Conservation (phyloP, 495 filamentous ascomycete species). For the Cudoniella acicularis region DNA sequence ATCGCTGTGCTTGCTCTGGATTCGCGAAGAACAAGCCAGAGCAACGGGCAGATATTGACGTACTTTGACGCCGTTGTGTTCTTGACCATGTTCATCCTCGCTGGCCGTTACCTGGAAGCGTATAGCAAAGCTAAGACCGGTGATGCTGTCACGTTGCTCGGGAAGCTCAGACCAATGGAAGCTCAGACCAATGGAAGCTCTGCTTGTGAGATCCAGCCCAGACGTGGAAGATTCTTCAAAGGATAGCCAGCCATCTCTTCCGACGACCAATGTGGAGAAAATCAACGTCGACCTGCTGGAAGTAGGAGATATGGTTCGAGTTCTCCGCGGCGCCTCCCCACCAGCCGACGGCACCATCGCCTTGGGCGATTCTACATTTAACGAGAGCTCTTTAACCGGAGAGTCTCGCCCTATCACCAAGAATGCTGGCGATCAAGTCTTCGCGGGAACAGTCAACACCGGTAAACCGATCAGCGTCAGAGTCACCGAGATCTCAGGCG, state of each 20-base stretch:
- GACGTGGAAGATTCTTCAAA: background rate
- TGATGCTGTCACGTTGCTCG: constrained; percentile 78
- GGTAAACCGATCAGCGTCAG: constrained; percentile 65
- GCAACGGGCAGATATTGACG: constrained; percentile 31
- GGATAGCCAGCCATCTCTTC: background rate
- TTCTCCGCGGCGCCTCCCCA: constrained; percentile 83
- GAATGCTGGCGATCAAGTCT: constrained; percentile 65
- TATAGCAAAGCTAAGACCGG: constrained; percentile 92
- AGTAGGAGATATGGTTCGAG: constrained; percentile 71
- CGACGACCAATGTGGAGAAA: constrained; percentile 24
- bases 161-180: constrained; percentile 76
- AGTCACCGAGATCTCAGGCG: constrained; percentile 66
- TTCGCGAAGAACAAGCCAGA: constrained; percentile 51
- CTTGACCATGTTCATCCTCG: constrained; percentile 84
- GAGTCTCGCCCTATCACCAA: constrained; percentile 80
- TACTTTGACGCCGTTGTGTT: constrained; percentile 97
- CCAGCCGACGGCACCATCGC: constrained; percentile 76
- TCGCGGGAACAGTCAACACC: constrained; percentile 85
- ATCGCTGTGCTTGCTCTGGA: constrained; percentile 42
- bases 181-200: constrained; percentile 76
- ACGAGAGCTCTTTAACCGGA: constrained; percentile 88
- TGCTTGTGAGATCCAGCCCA: constrained; percentile 49
- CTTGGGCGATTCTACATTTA: constrained; percentile 64
- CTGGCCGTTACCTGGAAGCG: constrained; percentile 77
- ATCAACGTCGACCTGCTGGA: constrained; percentile 70